phyloP scores from a whole-genome alignment of 1,139 yeast species.

The Meyerozyma elateridarum region DNA sequence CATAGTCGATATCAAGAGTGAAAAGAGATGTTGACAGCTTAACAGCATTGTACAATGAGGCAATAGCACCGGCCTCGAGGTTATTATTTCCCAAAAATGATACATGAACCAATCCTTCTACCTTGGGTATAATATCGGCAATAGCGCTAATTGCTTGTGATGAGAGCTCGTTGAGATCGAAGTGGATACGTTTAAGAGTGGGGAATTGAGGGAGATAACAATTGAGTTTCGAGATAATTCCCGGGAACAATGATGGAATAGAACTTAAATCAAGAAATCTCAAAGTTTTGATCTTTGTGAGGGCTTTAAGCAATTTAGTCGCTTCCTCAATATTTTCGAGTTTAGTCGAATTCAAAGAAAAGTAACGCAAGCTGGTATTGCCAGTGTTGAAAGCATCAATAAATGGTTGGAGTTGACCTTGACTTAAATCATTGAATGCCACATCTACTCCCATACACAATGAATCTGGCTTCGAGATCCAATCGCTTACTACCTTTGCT shows the following conservation, averaged over 20 bases:
- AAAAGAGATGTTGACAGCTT: slow-evolving; percentile 60
- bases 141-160: slow-evolving; percentile 62
- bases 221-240: slow-evolving; percentile 55
- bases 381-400: slow-evolving; percentile 35
- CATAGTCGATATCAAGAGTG: slow-evolving; percentile 70
- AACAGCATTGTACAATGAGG: slow-evolving; percentile 67
- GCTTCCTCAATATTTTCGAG: slow-evolving; percentile 52
- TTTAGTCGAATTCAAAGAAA: slow-evolving; percentile 69
- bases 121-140: slow-evolving; percentile 65
- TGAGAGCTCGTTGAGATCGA: slow-evolving; percentile 67
- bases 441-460: slow-evolving; percentile 78
- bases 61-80: slow-evolving; percentile 55
- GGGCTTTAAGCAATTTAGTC: slow-evolving; percentile 44
- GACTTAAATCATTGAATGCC: slow-evolving; percentile 71
- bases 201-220: slow-evolving; percentile 62
- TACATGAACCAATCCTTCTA: slow-evolving; percentile 68
- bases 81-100: slow-evolving; percentile 64
- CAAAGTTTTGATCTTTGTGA: slow-evolving; percentile 51
- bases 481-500: slow-evolving; percentile 50
- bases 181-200: slow-evolving; percentile 65
- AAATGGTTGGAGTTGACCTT: slow-evolving; percentile 49
- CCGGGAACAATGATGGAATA: slow-evolving; percentile 71
- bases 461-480: slow-evolving; percentile 53
- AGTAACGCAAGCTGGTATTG: slow-evolving; percentile 44
- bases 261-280: slow-evolving; percentile 75